Percentiles rank a stretch among this genome's conserved stretches.
Conservation (phyloP, 495 filamentous ascomycete species). For the Tuber brumale region DNA sequence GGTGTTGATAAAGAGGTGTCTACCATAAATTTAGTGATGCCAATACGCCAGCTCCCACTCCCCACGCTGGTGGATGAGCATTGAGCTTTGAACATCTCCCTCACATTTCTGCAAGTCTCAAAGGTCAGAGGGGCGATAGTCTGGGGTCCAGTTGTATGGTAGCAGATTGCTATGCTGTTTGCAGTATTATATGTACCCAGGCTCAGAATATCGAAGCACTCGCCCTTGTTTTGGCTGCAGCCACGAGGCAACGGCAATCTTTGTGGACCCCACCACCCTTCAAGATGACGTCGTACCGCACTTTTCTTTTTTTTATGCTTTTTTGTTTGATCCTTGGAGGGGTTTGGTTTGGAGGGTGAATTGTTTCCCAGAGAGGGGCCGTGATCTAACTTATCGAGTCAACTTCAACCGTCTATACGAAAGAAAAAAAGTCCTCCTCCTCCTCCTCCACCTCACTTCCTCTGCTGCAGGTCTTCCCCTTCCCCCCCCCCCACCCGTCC, state of each 20-base stretch:
- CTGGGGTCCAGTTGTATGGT: not conserved
- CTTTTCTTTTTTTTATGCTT: slow-evolving; percentile 25
- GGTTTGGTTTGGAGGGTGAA: slow-evolving; percentile 15
- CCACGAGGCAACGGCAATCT: not conserved
- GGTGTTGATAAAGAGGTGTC: not conserved
- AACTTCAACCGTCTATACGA: slow-evolving; percentile 15
- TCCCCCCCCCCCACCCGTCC: slow-evolving; percentile 10
- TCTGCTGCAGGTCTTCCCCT: slow-evolving; percentile 26
- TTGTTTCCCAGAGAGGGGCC: slow-evolving; percentile 28
- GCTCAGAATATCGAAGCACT: not conserved
- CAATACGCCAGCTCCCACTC: not conserved
- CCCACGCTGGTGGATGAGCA: not conserved
- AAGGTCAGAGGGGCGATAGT: not conserved
- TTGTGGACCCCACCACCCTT: slow-evolving; percentile 28
- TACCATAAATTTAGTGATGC: not conserved
- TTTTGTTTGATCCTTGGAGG: slow-evolving; percentile 27
- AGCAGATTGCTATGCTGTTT: not conserved
- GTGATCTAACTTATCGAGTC: slow-evolving; percentile 11
- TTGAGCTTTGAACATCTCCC: slow-evolving; percentile 1
- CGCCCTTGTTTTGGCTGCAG: not conserved
- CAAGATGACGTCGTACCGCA: slow-evolving; percentile 34
- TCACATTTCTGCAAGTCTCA: not conserved
- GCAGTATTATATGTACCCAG: not conserved
- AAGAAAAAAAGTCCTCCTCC: not conserved
- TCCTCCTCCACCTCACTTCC: slow-evolving; percentile 34